These are phyloP conservation scores for Zalaria obscura DNA, from an alignment of 2,329 filamentous ascomycete genomes.

Conservation along the genomic window DNA sequence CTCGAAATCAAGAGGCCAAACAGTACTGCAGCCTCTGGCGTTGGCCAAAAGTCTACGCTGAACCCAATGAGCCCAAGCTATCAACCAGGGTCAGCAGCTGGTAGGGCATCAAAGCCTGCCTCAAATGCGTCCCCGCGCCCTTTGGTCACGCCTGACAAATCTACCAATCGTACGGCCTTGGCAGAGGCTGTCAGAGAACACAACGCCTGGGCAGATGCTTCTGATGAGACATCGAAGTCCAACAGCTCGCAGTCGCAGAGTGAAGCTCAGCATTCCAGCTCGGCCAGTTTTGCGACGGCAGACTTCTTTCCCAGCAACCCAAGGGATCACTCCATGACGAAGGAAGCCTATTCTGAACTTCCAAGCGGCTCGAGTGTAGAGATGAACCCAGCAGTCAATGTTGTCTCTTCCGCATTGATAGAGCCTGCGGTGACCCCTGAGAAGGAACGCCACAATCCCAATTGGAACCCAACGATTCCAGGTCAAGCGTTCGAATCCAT, in stretches of 20 bases:
- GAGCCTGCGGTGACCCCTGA: conserved; percentile 9
- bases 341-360: conserved; percentile 13
- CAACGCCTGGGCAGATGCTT: conserved; percentile 5
- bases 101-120: conserved; percentile 4
- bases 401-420: not conserved
- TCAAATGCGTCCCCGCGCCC: not conserved
- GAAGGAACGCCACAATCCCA: conserved; percentile 9
- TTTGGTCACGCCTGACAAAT: conserved; percentile 12
- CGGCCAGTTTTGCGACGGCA: conserved; percentile 21
- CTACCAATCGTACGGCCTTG: conserved; percentile 17
- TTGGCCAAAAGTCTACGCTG: conserved; percentile 14
- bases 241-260: conserved; percentile 1
- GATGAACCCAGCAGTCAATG: not conserved
- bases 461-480: conserved; percentile 10
- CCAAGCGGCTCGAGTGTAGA: not conserved
- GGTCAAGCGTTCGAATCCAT: conserved; percentile 5
- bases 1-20: conserved; percentile 20
- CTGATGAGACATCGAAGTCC: conserved; percentile 1
- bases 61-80: conserved; percentile 25
- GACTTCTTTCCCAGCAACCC: conserved; percentile 25
- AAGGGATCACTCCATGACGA: conserved; percentile 19
- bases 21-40: conserved; percentile 6
- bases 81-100: conserved; percentile 12
- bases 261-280: conserved; percentile 12
- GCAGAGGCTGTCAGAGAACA: conserved; percentile 5